Evolutionary conservation across 1,284 basidiomycete species (phyloP).

Genomic region (Cryptococcus jaspeensis): DNA sequence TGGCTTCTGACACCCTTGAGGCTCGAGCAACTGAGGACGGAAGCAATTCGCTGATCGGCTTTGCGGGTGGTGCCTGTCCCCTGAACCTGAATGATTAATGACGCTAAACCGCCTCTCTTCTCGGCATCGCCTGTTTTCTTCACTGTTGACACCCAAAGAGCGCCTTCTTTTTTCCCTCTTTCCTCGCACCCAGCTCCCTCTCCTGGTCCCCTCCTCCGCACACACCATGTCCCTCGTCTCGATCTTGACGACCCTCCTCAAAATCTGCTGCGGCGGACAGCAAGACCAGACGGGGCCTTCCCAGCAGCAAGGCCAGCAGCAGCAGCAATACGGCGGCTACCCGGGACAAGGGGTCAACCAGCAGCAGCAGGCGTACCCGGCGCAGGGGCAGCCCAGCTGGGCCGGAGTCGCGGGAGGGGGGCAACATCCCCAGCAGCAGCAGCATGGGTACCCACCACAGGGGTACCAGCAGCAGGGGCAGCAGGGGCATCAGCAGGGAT

Average conservation of each 20-base stretch:
- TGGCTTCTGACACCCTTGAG: no score
- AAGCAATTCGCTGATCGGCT: no score
- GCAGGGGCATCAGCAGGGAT: constrained; percentile 21
- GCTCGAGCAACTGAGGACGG: no score
- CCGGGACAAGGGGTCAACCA: constrained; percentile 13
- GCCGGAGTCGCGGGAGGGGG: constrained; percentile 6
- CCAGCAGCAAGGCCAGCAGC: constrained; percentile 10
- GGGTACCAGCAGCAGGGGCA: constrained; percentile 29
- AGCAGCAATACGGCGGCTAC: constrained; percentile 14
- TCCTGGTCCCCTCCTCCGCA: no score
- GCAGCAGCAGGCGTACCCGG: constrained; percentile 21
- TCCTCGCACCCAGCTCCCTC: no score
- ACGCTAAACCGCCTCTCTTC: no score
- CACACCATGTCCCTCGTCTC: constrained; percentile 5
- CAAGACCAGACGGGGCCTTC: constrained; percentile 10
- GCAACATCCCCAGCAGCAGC: constrained; percentile 8
- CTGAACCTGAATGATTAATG: no score
- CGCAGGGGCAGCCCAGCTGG: constrained; percentile 15
- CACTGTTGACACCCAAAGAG: no score
- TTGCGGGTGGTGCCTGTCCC: no score
- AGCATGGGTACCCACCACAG: constrained; percentile 24
- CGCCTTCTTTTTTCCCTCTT: no score
- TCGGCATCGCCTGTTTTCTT: no score
- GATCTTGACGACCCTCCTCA: constrained; percentile 9
- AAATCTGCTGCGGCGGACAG: constrained; percentile 14